Conservation (phyloP, 257 asterid species). For the Phtheirospermum japonicum region DNA sequence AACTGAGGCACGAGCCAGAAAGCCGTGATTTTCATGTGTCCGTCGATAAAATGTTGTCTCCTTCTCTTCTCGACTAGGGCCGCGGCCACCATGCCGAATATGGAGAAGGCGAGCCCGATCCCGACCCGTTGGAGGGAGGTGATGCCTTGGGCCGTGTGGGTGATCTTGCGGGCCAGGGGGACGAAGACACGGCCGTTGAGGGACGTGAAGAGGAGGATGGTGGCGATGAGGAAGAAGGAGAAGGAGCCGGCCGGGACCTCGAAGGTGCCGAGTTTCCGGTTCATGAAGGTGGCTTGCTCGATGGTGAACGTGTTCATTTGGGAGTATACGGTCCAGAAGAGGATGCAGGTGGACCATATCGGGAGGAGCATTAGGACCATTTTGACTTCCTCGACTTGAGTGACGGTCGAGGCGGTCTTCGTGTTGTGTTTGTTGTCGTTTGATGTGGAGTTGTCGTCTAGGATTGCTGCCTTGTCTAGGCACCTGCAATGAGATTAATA, state of each 20-base stretch:
- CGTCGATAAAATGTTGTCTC: slow-evolving; percentile 24
- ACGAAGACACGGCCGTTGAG: slow-evolving; percentile 61
- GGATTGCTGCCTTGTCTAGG: slow-evolving; percentile 73
- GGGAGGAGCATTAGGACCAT: slow-evolving; percentile 78
- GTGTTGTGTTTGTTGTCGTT: not conserved
- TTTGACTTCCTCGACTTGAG: slow-evolving; percentile 81
- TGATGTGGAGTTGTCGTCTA: slow-evolving; percentile 26
- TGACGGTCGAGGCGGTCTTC: slow-evolving; percentile 47
- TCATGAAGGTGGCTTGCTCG: slow-evolving; percentile 87
- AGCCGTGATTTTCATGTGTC: slow-evolving; percentile 40
- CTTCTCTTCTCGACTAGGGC: slow-evolving; percentile 57
- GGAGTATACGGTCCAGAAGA: slow-evolving; percentile 86
- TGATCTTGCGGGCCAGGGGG: slow-evolving; percentile 54
- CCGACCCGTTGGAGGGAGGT: slow-evolving; percentile 75
- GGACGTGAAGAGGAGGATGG: slow-evolving; percentile 73
- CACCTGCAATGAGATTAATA: slow-evolving; percentile 49
- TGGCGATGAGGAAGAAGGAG: slow-evolving; percentile 69
- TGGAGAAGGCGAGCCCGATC: slow-evolving; percentile 60
- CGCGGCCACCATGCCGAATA: slow-evolving; percentile 66
- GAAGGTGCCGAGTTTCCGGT: slow-evolving; percentile 51
- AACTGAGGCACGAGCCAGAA: slow-evolving; percentile 87
- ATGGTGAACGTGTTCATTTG: slow-evolving; percentile 86
- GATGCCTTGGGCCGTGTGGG: slow-evolving; percentile 56
- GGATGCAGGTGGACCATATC: slow-evolving; percentile 84
- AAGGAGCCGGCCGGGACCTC: slow-evolving; percentile 69